These are phyloP conservation scores for Hymenoscyphus infarciens DNA, from an alignment of 2,329 filamentous ascomycete genomes.

Conservation along the genomic window DNA sequence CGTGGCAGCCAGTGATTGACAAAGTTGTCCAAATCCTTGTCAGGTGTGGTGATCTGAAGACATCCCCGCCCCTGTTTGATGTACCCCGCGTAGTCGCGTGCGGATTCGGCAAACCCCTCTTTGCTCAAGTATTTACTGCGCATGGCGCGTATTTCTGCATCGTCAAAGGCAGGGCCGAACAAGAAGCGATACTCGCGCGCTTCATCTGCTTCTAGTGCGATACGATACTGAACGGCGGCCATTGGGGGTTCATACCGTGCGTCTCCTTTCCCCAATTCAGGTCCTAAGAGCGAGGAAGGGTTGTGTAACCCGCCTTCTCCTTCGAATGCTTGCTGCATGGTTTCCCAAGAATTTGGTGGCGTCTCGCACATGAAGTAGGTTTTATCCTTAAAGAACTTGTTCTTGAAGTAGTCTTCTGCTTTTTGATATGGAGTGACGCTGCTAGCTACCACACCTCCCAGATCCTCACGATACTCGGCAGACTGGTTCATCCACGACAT, in stretches of 20 bases:
- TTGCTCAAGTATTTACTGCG: slow-evolving; percentile 47
- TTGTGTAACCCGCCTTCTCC: slow-evolving; percentile 53
- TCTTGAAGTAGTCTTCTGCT: slow-evolving; percentile 54
- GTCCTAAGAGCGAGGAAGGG: slow-evolving; percentile 43
- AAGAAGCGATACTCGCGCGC: slow-evolving; percentile 49
- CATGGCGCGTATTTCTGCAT: slow-evolving; percentile 46
- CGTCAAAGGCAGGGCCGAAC: slow-evolving; percentile 52
- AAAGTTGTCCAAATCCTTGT: slow-evolving; percentile 53
- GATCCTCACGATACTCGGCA: slow-evolving; percentile 47
- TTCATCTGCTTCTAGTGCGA: slow-evolving; percentile 40
- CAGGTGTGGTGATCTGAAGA: slow-evolving; percentile 50
- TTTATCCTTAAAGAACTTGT: slow-evolving; percentile 54
- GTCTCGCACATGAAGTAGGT: slow-evolving; percentile 55
- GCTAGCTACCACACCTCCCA: slow-evolving; percentile 49
- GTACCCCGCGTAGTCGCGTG: slow-evolving; percentile 47
- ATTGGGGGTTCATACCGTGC: slow-evolving; percentile 54
- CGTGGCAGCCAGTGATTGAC: slow-evolving; percentile 58
- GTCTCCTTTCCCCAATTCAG: slow-evolving; percentile 43
- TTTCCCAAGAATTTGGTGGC: slow-evolving; percentile 49
- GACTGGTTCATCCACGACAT: slow-evolving; percentile 62
- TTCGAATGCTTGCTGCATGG: slow-evolving; percentile 50
- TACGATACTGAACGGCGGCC: slow-evolving; percentile 51
- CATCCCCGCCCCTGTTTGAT: slow-evolving; percentile 49
- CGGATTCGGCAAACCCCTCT: slow-evolving; percentile 44
- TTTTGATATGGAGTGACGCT: slow-evolving; percentile 56